A percentile compares a stretch with the other conserved stretches of the same genome.
These are phyloP conservation scores for Jimgerdemannia flammicorona DNA, from an alignment of 192 early-diverging fungal species.

Conservation along the genomic window DNA sequence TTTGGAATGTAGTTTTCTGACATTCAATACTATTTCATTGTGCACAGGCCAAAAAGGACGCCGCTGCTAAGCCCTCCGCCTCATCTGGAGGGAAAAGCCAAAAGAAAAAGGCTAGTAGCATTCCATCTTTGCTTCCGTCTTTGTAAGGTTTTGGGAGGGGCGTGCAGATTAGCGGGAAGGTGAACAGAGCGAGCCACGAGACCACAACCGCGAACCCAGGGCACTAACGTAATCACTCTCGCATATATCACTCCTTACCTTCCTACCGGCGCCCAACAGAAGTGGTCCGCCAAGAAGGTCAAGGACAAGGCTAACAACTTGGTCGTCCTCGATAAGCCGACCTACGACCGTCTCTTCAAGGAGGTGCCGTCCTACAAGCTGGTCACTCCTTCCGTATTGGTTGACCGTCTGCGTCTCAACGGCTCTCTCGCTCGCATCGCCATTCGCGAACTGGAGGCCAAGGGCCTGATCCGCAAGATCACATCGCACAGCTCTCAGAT, in stretches of 20 bases:
- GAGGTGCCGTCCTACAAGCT: conserved; percentile 99
- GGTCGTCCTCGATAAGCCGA: conserved; percentile 95
- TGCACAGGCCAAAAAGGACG: conserved; percentile 57
- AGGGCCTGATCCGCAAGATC: conserved; percentile 92
- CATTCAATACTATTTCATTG: background rate
- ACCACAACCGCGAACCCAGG: too few species aligned
- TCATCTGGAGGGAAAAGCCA: conserved; percentile 61
- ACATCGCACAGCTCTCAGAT: conserved; percentile 89
- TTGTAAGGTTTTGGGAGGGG: background rate
- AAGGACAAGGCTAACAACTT: conserved; percentile 99
- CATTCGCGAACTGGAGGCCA: conserved; percentile 87
- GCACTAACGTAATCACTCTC: background rate
- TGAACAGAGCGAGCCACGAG: background rate
- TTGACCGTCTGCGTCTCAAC: conserved; percentile 98
- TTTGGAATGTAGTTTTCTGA: background rate
- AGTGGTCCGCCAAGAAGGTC: conserved; percentile 99
- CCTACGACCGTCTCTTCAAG: conserved; percentile 99
- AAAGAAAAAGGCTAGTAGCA: conserved; percentile 21
- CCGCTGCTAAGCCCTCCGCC: conserved; percentile 52
- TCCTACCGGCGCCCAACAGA: conserved; percentile 47
- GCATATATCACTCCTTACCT: background rate
- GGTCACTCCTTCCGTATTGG: conserved; percentile 95
- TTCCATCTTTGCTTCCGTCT: background rate
- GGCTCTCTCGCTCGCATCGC: conserved; percentile 95
- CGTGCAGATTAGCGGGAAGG: too few species aligned